Evolutionary conservation across 176 grass and related monocot genomes (phyloP).

Genomic region (Alloteropsis semialata): DNA sequence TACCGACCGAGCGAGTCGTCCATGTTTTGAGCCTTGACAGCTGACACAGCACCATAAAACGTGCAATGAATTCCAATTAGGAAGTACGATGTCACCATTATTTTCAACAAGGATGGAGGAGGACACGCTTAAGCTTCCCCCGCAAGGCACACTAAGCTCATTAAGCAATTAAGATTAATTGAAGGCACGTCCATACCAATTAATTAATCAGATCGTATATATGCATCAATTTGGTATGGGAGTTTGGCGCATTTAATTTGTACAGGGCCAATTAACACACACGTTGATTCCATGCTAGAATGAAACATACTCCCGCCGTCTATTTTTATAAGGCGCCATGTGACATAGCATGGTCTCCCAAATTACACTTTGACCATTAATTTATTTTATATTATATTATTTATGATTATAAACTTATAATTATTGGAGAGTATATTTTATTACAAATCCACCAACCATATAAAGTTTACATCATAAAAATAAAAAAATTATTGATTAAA

Average conservation of each 20-base stretch:
- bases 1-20: neutral
- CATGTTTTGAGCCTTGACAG: neutral
- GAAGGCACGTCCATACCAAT: neutral
- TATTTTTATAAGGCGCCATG: too few relatives aligned
- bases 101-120: neutral
- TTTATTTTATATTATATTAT: too few relatives aligned
- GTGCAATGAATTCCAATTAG: neutral
- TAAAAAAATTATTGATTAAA: too few relatives aligned
- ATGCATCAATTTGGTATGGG: neutral
- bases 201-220: neutral
- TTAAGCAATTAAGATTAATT: neutral
- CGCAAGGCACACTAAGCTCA: neutral
- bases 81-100: neutral
- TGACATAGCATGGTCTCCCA: too few relatives aligned
- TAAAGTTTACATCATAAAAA: too few relatives aligned
- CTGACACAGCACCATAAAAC: neutral
- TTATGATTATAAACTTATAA: too few relatives aligned
- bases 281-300: neutral
- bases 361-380: too few relatives aligned
- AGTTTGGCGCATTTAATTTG: neutral
- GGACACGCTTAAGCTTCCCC: neutral
- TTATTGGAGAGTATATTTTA: too few relatives aligned
- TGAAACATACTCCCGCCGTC: too few relatives aligned
- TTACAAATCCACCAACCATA: too few relatives aligned
- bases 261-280: neutral